Base-by-base conservation (phyloP, 768 basidiomycete genomes). In the Pisolithus tinctorius region DNA sequence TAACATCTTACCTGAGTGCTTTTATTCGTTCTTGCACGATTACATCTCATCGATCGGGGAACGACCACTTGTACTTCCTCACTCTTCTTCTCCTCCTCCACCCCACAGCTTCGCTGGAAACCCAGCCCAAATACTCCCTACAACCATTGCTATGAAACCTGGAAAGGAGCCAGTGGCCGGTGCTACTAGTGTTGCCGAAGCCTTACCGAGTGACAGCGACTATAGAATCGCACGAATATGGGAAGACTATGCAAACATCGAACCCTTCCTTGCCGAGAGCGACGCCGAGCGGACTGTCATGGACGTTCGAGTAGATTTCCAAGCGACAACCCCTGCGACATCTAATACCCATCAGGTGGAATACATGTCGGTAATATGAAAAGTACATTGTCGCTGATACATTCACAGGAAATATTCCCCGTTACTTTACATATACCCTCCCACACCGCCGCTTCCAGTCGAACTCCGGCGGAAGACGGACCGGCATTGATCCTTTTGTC, bases 11-110 rank as follows among this genome's bases (percentile, higher is more conserved):
- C 93, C 95, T 0, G 92, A 94, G 60, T 83, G 82, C 29, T 98
- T 98, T 68, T 97, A 96, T 69, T 87, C 92, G 2, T 97, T 95
- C 71, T 76, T 98, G 9, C 88, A 94, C 64, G 88, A 88, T 58
- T 97, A 96, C 58, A 79, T 90, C 51, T 78, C 84, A 3, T 84
- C 90, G 1, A 74, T 90, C 58, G 87, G 87, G 63, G 88, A 92
- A 54, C 71, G 82, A 11, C 73, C 82, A 2, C 60, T 74, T 14
- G 67, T 72, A 2, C 66, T 76, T 1, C 73, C 79, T 2, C 77
- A 78, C 52, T 52, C 71, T 9, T 58, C 63, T 6, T 54, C 70
- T 17, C 63, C 75, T 14, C 65, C 71, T n/a, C 60, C 70, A 1
- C 45, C 51, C 7, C 57, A 55, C 16, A 57, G 64, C 4, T 57